Conservation (phyloP, 2,329 filamentous ascomycete genomes). For the Fusarium aywerte region DNA sequence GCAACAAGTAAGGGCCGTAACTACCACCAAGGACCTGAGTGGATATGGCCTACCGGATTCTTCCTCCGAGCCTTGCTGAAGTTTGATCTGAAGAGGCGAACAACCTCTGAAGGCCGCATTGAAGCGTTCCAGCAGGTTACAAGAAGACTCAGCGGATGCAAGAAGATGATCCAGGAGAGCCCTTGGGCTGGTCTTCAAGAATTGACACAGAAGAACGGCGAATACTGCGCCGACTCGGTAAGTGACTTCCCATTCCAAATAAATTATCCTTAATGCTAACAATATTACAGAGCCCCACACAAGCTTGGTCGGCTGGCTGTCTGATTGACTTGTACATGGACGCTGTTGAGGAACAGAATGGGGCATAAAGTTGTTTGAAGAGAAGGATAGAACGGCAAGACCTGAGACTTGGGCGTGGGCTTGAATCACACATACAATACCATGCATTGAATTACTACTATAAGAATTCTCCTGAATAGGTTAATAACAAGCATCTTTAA, state of each 20-base stretch:
- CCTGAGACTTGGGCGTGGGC: slow-evolving; percentile 16
- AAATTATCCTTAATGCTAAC: slow-evolving; percentile 20
- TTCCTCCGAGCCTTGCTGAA: slow-evolving; percentile 91
- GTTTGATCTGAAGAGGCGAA: slow-evolving; percentile 82
- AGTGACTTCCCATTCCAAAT: slow-evolving; percentile 49
- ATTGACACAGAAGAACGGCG: slow-evolving; percentile 89
- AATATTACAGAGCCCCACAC: slow-evolving; percentile 79
- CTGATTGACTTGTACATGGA: slow-evolving; percentile 97
- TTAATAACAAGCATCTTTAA: slow-evolving; percentile 34
- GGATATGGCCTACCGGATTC: slow-evolving; percentile 97
- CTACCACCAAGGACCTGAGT: slow-evolving; percentile 98
- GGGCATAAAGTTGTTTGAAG: slow-evolving; percentile 13
- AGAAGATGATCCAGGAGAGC: slow-evolving; percentile 81
- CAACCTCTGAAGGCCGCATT: slow-evolving; percentile 69
- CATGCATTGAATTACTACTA: slow-evolving; percentile 17
- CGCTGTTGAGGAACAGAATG: slow-evolving; percentile 67
- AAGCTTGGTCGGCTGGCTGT: slow-evolving; percentile 95
- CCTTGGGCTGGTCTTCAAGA: slow-evolving; percentile 93
- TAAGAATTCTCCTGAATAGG: slow-evolving; percentile 32
- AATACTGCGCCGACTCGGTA: slow-evolving; percentile 87
- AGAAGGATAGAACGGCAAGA: slow-evolving; percentile 12
- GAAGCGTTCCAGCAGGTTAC: slow-evolving; percentile 98
- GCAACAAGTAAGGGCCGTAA: slow-evolving; percentile 93
- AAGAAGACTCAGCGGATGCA: slow-evolving; percentile 81
- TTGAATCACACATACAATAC: slow-evolving; percentile 21